Percentiles rank a stretch among this genome's conserved stretches.
phyloP scores from a whole-genome alignment of 805 yeast genomes.

The Lipomyces mesembrius region DNA sequence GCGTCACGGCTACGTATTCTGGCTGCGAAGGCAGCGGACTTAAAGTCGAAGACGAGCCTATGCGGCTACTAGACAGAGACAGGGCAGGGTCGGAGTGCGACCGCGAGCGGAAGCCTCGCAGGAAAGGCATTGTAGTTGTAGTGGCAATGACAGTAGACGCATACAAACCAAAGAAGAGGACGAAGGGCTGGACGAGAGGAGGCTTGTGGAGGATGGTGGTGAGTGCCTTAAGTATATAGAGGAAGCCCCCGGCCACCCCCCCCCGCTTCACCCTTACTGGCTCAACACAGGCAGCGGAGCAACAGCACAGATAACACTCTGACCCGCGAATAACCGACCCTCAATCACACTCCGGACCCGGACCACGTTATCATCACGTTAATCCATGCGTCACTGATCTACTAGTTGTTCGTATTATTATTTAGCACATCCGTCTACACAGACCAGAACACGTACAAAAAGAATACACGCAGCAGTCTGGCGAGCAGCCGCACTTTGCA shows the following conservation, averaged over 20 bases:
- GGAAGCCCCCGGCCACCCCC: no score
- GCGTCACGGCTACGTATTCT: background rate
- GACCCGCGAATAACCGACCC: background rate
- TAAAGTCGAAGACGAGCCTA: background rate
- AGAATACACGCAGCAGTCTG: background rate
- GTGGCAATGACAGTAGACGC: background rate
- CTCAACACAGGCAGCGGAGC: background rate
- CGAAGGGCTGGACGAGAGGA: background rate
- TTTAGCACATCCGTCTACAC: background rate
- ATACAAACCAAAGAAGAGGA: background rate
- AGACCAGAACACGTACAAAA: background rate
- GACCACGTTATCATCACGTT: background rate
- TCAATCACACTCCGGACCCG: background rate
- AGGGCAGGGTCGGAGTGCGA: conserved; percentile 31
- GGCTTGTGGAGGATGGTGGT: background rate
- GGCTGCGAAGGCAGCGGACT: background rate
- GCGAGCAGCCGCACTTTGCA: no score
- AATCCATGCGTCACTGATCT: background rate
- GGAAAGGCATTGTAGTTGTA: conserved; percentile 27
- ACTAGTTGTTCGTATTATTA: background rate
- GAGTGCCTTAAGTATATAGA: no score
- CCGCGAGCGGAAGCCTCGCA: conserved; percentile 34
- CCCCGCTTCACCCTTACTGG: no score
- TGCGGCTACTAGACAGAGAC: background rate
- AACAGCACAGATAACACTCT: background rate